Percentiles rank a stretch among this genome's conserved stretches.
Conservation (phyloP, 1,139 yeast genomes). For the Candida sanyaensis region DNA sequence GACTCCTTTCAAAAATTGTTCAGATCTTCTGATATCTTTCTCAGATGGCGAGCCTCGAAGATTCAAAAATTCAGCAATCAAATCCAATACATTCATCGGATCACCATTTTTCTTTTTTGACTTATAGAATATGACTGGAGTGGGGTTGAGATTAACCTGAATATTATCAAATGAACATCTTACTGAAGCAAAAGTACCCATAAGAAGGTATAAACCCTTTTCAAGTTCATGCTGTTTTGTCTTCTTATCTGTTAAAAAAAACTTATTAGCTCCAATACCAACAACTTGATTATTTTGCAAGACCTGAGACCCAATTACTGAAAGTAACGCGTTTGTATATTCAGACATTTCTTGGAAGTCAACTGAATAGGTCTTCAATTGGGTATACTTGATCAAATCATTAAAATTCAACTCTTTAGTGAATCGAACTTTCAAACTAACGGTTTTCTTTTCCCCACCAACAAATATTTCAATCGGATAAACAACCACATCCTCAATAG, state of each 20-base stretch:
- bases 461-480: constrained; percentile 6
- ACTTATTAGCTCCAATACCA: constrained; percentile 14
- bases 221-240: constrained; percentile 11
- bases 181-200: constrained; percentile 16
- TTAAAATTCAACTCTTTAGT: constrained; percentile 13
- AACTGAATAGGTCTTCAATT: constrained; percentile 9
- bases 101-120: constrained; percentile 13
- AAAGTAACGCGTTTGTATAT: constrained; percentile 14
- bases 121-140: constrained; percentile 16
- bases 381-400: constrained; percentile 12
- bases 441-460: constrained; percentile 5
- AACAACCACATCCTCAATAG: constrained; percentile 13
- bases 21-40: constrained; percentile 10
- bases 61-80: constrained; percentile 12
- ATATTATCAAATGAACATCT: constrained; percentile 14
- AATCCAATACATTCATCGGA: constrained; percentile 15
- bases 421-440: constrained; percentile 11
- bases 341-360: constrained; percentile 15
- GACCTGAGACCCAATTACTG: constrained; percentile 15
- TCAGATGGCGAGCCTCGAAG: constrained; percentile 6
- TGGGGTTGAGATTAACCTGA: constrained; percentile 14
- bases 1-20: constrained; percentile 14
- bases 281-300: constrained; percentile 12
- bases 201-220: constrained; percentile 12
- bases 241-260: constrained; percentile 13